These are phyloP conservation scores for Senna tora DNA, from an alignment of 306 rosid species.

Conservation along the genomic window DNA sequence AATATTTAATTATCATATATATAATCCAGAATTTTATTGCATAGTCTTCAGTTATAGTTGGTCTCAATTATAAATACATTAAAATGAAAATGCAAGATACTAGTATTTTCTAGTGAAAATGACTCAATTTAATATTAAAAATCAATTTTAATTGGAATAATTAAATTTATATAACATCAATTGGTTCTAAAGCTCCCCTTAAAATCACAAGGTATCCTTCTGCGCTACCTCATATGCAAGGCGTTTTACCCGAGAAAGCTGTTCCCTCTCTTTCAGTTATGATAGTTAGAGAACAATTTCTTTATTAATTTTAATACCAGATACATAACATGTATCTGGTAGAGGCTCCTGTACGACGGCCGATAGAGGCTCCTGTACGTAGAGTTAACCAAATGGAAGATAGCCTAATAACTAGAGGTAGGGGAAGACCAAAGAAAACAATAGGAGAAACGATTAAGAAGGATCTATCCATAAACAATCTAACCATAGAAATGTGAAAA, in stretches of 20 bases:
- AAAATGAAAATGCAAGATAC: background rate
- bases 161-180: background rate
- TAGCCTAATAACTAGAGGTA: no score
- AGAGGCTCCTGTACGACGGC: no score
- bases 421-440: no score
- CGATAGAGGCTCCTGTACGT: no score
- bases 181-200: conserved; percentile 1
- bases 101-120: background rate
- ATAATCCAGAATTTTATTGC: background rate
- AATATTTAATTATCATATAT: conserved; percentile 4
- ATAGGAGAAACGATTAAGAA: no score
- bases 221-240: conserved; percentile 1
- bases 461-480: no score
- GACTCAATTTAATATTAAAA: background rate
- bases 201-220: conserved; percentile 24
- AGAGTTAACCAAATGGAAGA: no score
- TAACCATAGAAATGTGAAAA: no score
- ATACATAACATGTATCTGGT: background rate
- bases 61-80: background rate
- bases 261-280: background rate
- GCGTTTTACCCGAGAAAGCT: background rate
- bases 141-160: background rate
- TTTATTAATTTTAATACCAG: background rate
- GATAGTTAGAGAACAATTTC: background rate
- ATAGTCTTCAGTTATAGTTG: background rate